Evolutionary conservation across 306 rosid species (phyloP), one percentile per base, ranked within the genome.

Genomic region (Lithocarpus polystachyus): DNA sequence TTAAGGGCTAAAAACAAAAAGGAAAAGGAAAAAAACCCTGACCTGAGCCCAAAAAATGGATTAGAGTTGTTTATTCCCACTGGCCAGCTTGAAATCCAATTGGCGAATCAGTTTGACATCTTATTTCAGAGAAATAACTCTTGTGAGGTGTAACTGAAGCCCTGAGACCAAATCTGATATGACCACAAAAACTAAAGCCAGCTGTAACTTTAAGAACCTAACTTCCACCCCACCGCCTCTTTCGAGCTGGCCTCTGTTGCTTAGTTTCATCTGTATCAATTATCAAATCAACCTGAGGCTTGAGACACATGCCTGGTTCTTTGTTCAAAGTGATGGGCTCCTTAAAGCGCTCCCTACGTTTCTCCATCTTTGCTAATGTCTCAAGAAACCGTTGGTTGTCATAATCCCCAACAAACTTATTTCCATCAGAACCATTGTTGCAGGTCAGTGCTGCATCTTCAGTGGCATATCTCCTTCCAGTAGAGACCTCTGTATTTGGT

Each of bases 291-390:
- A 65, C 59, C 65, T 78, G 75, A 69, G 77, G 82, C 84, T 65
- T 75, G 77, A 71, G 71, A 75, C 74, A 77, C 76, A 82, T 79
- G 56, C 86, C 91, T 73, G 87, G 76, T 76, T 86, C 92, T 31
- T 79, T 86, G 75, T 79, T 85, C 68, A 82, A 7, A 35, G 85
- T 6, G 73, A 88, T 85, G 5, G 92, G 84, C 82, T 84, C 90
- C 90, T 85, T 89, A 82, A 92, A 92, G 75, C 97, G 94, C 75
- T 92, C 94, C 85, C 91, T 79, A 4, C 97, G 92, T 77, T 87
- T 90, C 92, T 89, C 94, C 94, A 92, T 92, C 82, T 90, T 88
- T n/a, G 88, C 92, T 76, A 87, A 75, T 43, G 89, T 80, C 75
- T 80, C 94, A 29, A 88, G 89, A 87, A 92, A 87, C 84, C 85